Percentiles rank a stretch among this genome's conserved stretches.
Evolutionary conservation across 2,329 filamentous ascomycete species (phyloP).

Genomic region (Allantophomopsis cytisporea): DNA sequence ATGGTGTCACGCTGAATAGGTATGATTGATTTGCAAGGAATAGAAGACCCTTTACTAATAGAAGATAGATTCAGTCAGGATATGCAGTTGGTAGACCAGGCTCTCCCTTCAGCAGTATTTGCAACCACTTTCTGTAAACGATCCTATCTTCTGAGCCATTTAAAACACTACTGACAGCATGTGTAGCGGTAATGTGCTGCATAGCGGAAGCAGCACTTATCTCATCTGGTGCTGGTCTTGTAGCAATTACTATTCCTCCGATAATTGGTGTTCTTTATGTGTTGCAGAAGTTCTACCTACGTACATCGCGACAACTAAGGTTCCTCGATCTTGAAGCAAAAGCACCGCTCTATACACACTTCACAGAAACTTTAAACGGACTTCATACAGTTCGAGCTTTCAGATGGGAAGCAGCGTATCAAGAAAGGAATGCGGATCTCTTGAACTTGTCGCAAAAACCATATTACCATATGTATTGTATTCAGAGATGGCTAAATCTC

Average conservation of each 20-base stretch:
- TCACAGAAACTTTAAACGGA: conserved; percentile 26
- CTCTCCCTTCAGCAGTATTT: conserved; percentile 1
- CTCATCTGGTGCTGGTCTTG: conserved; percentile 1
- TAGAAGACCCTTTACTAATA: conserved; percentile 5
- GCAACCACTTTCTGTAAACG: not conserved
- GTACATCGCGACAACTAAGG: conserved; percentile 30
- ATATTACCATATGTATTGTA: conserved; percentile 28
- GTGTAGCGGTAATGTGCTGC: not conserved
- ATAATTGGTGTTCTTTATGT: conserved; percentile 2
- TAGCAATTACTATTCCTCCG: conserved; percentile 6
- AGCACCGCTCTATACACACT: conserved; percentile 29
- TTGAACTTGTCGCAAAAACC: conserved; percentile 28
- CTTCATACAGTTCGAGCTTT: conserved; percentile 29
- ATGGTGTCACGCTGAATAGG: not conserved
- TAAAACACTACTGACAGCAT: not conserved
- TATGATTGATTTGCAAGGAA: conserved; percentile 5
- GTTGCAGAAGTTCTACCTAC: conserved; percentile 26
- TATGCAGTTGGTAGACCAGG: conserved; percentile 5
- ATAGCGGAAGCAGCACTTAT: conserved; percentile 2
- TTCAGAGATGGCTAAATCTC: conserved; percentile 30
- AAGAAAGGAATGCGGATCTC: not conserved
- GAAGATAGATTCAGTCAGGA: conserved; percentile 7
- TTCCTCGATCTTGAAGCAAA: conserved; percentile 26
- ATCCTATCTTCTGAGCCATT: not conserved
- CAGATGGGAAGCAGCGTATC: conserved; percentile 20